Percentiles rank a stretch among this genome's conserved stretches.
Conservation (phyloP, 2,329 filamentous ascomycete species). For the Thielaviopsis musarum region DNA sequence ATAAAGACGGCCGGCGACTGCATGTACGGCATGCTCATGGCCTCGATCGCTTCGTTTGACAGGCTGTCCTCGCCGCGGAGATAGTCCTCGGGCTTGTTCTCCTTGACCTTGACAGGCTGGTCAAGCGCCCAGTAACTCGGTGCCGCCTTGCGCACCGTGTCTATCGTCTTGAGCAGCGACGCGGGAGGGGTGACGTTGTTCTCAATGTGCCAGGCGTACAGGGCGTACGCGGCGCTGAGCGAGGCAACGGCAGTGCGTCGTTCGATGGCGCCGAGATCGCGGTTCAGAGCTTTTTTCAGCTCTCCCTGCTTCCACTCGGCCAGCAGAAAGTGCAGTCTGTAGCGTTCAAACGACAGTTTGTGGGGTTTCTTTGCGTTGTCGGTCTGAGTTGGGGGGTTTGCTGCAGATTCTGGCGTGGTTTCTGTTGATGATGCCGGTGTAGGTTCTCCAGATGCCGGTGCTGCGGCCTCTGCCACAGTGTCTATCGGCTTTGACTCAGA, state of each 20-base stretch:
- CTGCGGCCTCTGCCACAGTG: background rate
- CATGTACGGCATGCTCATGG: constrained; percentile 8
- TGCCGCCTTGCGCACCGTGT: constrained; percentile 5
- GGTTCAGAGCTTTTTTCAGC: constrained; percentile 7
- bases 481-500: background rate
- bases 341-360: constrained; percentile 6
- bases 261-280: constrained; percentile 9
- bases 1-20: constrained; percentile 18
- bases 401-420: background rate
- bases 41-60: constrained; percentile 9
- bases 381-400: background rate
- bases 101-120: constrained; percentile 1
- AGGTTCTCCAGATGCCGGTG: background rate
- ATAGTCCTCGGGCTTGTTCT: constrained; percentile 6
- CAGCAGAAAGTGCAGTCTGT: constrained; percentile 6
- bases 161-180: constrained; percentile 1
- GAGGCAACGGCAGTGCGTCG: constrained; percentile 7
- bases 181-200: background rate
- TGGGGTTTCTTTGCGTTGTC: background rate
- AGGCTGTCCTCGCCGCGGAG: constrained; percentile 7
- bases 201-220: constrained; percentile 7
- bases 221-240: constrained; percentile 4
- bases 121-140: constrained; percentile 8
- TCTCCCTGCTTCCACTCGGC: constrained; percentile 10
- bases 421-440: background rate